These are phyloP conservation scores for Penicillium sp. DNA, from an alignment of 2,329 filamentous ascomycete species.

Conservation along the genomic window DNA sequence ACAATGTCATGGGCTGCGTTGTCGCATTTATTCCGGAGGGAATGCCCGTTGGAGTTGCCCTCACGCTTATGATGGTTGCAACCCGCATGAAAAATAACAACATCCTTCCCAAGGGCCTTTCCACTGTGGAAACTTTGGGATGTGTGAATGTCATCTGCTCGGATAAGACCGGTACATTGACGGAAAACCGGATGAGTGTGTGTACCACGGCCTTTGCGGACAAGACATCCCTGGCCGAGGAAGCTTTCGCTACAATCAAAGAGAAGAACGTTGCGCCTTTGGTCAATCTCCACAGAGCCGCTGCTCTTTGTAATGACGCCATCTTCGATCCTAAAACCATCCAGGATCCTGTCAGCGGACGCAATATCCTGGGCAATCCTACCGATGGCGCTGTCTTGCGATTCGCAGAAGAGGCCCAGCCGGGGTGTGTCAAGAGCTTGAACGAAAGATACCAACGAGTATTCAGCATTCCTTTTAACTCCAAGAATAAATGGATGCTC, in stretches of 20 bases:
- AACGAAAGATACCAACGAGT: constrained; percentile 2
- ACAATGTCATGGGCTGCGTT: constrained; percentile 69
- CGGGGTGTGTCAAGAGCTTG: background rate
- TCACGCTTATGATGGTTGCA: constrained; percentile 74
- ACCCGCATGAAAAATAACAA: constrained; percentile 75
- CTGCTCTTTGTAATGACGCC: constrained; percentile 1
- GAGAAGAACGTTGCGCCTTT: background rate
- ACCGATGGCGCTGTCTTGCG: background rate
- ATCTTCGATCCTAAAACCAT: background rate
- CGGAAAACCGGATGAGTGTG: constrained; percentile 73
- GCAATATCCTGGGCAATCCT: background rate
- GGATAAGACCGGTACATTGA: constrained; percentile 75
- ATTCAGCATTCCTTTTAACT: constrained; percentile 6
- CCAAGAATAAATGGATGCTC: constrained; percentile 8
- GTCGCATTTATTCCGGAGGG: constrained; percentile 60
- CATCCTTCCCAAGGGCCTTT: constrained; percentile 72
- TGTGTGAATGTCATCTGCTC: constrained; percentile 78
- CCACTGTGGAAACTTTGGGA: constrained; percentile 78
- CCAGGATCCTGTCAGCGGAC: background rate
- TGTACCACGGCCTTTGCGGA: constrained; percentile 45
- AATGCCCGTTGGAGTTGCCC: constrained; percentile 71
- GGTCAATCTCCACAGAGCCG: background rate
- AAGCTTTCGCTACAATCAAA: background rate
- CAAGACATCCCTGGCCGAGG: background rate
- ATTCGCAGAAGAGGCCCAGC: constrained; percentile 2